phyloP scores from a whole-genome alignment of 1,139 yeast genomes.

The Diutina catenulata region DNA sequence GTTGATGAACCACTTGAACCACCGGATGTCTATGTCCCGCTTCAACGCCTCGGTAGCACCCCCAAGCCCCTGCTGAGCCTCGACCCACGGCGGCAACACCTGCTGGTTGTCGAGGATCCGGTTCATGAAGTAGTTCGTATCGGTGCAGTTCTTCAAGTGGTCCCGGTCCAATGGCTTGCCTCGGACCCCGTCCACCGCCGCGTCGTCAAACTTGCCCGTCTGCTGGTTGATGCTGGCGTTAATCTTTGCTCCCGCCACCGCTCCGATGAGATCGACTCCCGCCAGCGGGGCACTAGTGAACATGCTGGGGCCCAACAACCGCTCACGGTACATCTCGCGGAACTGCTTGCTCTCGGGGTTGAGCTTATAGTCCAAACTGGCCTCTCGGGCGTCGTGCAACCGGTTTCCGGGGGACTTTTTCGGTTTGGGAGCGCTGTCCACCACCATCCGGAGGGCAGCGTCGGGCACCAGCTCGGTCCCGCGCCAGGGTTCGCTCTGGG shows the following conservation, averaged over 20 bases:
- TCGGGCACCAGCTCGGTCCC: constrained; percentile 49
- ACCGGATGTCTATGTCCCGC: constrained; percentile 26
- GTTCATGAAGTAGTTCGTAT: constrained; percentile 31
- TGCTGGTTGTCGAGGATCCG: constrained; percentile 63
- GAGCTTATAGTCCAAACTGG: constrained; percentile 51
- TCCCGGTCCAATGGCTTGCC: constrained; percentile 48
- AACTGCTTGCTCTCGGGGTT: constrained; percentile 39
- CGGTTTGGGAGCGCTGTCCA: constrained; percentile 35
- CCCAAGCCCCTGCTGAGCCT: constrained; percentile 54
- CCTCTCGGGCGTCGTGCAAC: constrained; percentile 50
- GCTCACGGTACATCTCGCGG: constrained; percentile 50
- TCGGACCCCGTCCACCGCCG: constrained; percentile 35
- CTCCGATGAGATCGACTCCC: constrained; percentile 30
- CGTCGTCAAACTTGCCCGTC: constrained; percentile 53
- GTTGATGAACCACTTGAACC: constrained; percentile 29
- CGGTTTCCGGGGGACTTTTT: constrained; percentile 32
- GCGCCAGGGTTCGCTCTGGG: constrained; percentile 49
- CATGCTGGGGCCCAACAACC: constrained; percentile 49
- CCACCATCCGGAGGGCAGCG: constrained; percentile 47
- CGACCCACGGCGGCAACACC: constrained; percentile 82
- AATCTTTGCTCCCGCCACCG: constrained; percentile 63
- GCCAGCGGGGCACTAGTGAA: constrained; percentile 12
- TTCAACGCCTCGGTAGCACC: constrained; percentile 35
- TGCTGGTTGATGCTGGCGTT: constrained; percentile 54
- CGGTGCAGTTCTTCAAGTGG: constrained; percentile 48